Evolutionary conservation across 768 basidiomycete species (phyloP), one percentile per base, ranked within the genome.

Genomic region (Collybiopsis luxurians): DNA sequence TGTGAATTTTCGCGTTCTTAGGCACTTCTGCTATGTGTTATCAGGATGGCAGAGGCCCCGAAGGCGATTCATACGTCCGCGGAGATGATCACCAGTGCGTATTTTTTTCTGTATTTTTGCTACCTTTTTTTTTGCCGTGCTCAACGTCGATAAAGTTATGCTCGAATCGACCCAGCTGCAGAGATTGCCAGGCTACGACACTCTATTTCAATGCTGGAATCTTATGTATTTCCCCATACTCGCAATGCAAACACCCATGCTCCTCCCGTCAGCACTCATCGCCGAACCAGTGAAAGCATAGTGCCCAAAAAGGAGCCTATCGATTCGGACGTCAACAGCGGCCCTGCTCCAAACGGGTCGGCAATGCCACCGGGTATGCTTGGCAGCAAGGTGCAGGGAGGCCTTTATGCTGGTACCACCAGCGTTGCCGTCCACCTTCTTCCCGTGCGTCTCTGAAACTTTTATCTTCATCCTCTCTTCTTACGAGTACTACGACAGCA

Each of bases 1-100:
- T 26, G 12, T 60, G 55, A 44, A 60, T 61, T 39, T 24, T 39
- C 53, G 30, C 59, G 17, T 53, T 51, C 58, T 57, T n/a, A 92
- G 90, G 91, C 56, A 92, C 91, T 34, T 83, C 88, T 64, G 83
- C 87, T 34, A 80, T 80, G 63, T 93, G 90, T 74, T 92, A 92
- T 74, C 87, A 90, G 65, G 85, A 87, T 73, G 81, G 80, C 57
- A 75, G 82, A 68, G 85, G 81, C 53, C 83, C 83, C 66, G 89
- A 89, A 57, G 70, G 69, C 59, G 81, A 82, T 64, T 69, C 74
- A 49, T 64, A 74, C 55, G 69, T 73, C 71, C 85, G 85, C 73
- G 76, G 77, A 70, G 83, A 86, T 74, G 85, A 85, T 66, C 76
- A 76, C 65, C 78, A 78, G 84, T 83, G 68, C 65, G 81, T 79